These are phyloP conservation scores for Phaeophleospora eucalypticola DNA, from an alignment of 2,329 filamentous ascomycete genomes.

Conservation along the genomic window DNA sequence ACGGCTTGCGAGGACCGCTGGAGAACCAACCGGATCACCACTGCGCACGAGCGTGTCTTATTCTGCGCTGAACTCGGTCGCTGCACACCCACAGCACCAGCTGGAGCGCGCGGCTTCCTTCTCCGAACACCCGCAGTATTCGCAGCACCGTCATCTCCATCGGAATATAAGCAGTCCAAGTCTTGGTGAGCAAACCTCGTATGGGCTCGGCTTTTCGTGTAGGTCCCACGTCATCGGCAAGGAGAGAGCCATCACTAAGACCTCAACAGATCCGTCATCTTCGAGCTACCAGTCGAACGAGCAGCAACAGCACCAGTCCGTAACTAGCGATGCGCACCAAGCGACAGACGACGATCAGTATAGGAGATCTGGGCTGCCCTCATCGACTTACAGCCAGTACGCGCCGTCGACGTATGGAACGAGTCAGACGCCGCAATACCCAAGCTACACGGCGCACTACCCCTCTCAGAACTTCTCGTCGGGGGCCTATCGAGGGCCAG, in stretches of 20 bases:
- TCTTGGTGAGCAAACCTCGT: constrained; percentile 18
- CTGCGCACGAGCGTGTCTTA: constrained; percentile 47
- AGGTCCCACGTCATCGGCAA: constrained; percentile 14
- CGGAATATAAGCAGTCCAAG: constrained; percentile 21
- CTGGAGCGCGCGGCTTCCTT: constrained; percentile 24
- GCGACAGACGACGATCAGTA: constrained; percentile 15
- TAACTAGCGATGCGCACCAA: constrained; percentile 4
- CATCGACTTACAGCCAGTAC: constrained; percentile 26
- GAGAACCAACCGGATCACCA: constrained; percentile 43
- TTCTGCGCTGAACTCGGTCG: constrained; percentile 18
- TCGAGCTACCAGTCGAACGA: constrained; percentile 17
- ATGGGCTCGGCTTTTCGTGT: constrained; percentile 34
- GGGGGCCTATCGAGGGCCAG: constrained; percentile 11
- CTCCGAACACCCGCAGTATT: constrained; percentile 22
- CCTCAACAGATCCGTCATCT: constrained; percentile 18
- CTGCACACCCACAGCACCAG: constrained; percentile 16
- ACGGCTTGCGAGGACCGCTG: constrained; percentile 38
- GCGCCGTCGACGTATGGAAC: constrained; percentile 19
- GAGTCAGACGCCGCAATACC: constrained; percentile 26
- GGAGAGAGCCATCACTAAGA: constrained; percentile 1
- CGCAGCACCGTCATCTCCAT: constrained; percentile 19
- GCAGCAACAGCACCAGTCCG: constrained; percentile 9
- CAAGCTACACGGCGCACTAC: constrained; percentile 18
- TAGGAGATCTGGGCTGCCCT: constrained; percentile 18
- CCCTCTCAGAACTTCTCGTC: constrained; percentile 15